Percentiles rank a stretch among this genome's conserved stretches.
These are phyloP conservation scores for Cercospora brassicicola DNA, from an alignment of 2,329 filamentous ascomycete species.

Conservation along the genomic window DNA sequence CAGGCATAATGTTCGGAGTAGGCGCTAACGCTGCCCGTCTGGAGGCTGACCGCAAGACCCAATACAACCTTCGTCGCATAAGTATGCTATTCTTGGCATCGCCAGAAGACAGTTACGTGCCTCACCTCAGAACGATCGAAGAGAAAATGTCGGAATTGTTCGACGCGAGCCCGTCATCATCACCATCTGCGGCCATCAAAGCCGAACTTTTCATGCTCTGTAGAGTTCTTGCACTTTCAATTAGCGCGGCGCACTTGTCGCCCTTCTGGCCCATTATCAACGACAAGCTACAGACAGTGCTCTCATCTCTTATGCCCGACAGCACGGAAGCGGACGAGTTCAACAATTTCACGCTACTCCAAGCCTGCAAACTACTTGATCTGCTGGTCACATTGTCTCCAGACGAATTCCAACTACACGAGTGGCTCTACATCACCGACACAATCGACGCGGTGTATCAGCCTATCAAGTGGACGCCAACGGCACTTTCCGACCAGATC, in stretches of 20 bases:
- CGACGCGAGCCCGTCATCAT: conserved; percentile 79
- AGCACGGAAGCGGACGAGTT: conserved; percentile 70
- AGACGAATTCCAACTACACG: conserved; percentile 96
- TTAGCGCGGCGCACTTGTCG: conserved; percentile 74
- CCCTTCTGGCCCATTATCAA: conserved; percentile 89
- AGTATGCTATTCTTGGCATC: conserved; percentile 76
- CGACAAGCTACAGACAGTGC: conserved; percentile 75
- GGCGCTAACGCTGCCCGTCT: conserved; percentile 88
- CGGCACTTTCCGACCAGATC: conserved; percentile 80
- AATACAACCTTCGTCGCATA: conserved; percentile 82
- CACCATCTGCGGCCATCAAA: conserved; percentile 83
- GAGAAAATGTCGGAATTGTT: conserved; percentile 87
- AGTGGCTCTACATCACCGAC: conserved; percentile 97
- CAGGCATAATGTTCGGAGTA: conserved; percentile 97
- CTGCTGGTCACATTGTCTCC: conserved; percentile 80
- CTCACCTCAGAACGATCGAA: conserved; percentile 70
- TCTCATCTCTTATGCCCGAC: conserved; percentile 70
- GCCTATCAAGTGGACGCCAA: conserved; percentile 64
- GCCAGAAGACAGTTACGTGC: conserved; percentile 74
- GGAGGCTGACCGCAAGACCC: conserved; percentile 92
- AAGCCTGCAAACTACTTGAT: conserved; percentile 92
- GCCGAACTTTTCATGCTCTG: conserved; percentile 89
- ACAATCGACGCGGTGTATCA: conserved; percentile 95
- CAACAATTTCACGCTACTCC: conserved; percentile 73
- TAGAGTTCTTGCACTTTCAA: conserved; percentile 76